Base-by-base conservation (phyloP, 208 protist species). In the Leishmania turanica region DNA sequence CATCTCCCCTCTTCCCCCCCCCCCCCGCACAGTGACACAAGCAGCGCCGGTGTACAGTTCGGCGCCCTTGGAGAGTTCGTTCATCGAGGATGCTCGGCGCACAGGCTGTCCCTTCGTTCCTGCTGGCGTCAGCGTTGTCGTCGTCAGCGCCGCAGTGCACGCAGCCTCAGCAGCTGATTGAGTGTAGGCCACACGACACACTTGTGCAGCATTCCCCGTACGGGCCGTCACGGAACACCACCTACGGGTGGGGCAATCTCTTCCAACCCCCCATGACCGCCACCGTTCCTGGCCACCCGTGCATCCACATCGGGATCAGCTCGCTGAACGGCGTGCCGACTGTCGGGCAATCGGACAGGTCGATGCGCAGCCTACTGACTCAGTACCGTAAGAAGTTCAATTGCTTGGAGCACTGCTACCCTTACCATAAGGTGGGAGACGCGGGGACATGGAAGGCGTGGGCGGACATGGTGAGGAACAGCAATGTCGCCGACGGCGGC, bases 321-420 rank as follows among this genome's bases (percentile, higher is more conserved):
- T 96, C 91, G 24, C 82, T 95, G 8, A 95, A 93, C 53, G 87
- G 78, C 8, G 91, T 96, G 2, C 89, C 92, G 7, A 84, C 80
- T 17, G 53, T 83, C 2, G 90, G 85, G 19, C 88, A 84, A 69
- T 74, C 78, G 6, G 90, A 94, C 66, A 87, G 91, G 51, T 87
- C 80, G 66, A 95, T 96, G 91, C 78, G 73, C 45, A 87, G 80
- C 40, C 85, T 96, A 4, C 77, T 96, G 58, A 24, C 49, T 64
- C 82, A 86, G 68, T 96, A 96, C 74, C 71, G 80, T 0, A 84
- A 75, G 53, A 92, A 93, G 78, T 96, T 96, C 80, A 86, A 88
- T 81, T 91, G 84, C 75, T 89, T 96, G 15, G 92, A 95, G 82
- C 92, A 96, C 85, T 96, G 92, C 82, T 93, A 96, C 79, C 87